Evolutionary conservation across 306 rosid genomes (phyloP).

Genomic region (Trifolium dubium): DNA sequence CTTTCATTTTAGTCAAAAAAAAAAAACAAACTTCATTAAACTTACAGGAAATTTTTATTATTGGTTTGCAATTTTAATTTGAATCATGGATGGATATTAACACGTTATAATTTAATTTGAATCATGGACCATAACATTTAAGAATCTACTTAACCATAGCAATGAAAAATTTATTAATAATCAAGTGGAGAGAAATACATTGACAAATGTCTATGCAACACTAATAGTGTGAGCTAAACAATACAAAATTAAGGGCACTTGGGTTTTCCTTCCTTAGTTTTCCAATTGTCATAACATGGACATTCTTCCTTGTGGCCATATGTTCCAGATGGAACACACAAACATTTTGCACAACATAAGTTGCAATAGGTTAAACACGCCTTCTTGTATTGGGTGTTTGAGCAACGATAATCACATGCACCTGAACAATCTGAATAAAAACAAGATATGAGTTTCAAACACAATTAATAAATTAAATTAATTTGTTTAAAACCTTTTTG

Average conservation of each 20-base stretch:
- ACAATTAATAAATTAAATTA: neutral
- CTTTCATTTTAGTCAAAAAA: too few species aligned
- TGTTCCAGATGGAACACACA: neutral
- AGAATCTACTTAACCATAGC: neutral
- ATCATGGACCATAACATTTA: too few species aligned
- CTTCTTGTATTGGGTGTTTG: neutral
- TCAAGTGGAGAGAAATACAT: neutral
- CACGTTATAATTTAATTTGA: too few species aligned
- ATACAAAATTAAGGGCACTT: neutral
- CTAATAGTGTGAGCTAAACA: neutral
- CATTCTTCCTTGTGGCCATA: conserved; percentile 3
- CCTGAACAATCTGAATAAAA: neutral
- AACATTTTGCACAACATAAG: neutral
- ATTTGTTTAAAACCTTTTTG: neutral
- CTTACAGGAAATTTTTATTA: too few species aligned
- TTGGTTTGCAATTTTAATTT: too few species aligned
- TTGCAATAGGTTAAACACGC: neutral
- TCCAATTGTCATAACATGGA: neutral
- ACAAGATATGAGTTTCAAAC: neutral
- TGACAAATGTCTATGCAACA: neutral
- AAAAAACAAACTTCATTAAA: too few species aligned
- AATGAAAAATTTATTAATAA: neutral
- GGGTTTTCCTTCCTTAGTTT: neutral
- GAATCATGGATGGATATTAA: too few species aligned
- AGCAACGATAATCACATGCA: neutral